Evolutionary conservation across 2,329 filamentous ascomycete species (phyloP).

Genomic region (Colletotrichum sp.): DNA sequence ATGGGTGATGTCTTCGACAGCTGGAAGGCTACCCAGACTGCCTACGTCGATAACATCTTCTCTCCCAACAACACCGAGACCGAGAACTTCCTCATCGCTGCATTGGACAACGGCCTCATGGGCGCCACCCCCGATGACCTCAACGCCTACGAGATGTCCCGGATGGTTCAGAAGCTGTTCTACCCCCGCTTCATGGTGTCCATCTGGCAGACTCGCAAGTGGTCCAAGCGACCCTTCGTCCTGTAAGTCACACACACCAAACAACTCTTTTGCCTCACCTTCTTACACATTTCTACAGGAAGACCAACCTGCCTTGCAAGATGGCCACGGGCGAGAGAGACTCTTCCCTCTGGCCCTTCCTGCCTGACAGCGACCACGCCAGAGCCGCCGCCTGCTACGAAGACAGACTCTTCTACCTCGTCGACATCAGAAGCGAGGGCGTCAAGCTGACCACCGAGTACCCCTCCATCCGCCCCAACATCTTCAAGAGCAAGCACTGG

Average conservation of each 20-base stretch:
- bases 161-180: background rate
- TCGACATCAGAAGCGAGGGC: background rate
- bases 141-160: background rate
- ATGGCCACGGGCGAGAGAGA: background rate
- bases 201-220: background rate
- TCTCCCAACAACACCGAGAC: background rate
- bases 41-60: background rate
- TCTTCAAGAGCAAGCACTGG: background rate
- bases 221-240: background rate
- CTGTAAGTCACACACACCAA: background rate
- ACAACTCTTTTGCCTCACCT: background rate
- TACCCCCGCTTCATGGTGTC: background rate
- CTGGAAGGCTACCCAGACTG: background rate
- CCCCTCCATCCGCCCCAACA: background rate
- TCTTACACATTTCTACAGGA: background rate
- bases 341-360: background rate
- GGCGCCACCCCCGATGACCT: background rate
- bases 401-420: background rate
- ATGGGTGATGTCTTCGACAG: background rate
- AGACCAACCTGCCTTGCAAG: background rate
- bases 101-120: slow-evolving; percentile 4
- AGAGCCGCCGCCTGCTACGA: background rate
- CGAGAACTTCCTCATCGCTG: background rate
- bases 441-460: background rate
- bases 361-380: background rate